phyloP scores from a whole-genome alignment of 2,329 filamentous ascomycete genomes.

The Monilinia aucupariae region DNA sequence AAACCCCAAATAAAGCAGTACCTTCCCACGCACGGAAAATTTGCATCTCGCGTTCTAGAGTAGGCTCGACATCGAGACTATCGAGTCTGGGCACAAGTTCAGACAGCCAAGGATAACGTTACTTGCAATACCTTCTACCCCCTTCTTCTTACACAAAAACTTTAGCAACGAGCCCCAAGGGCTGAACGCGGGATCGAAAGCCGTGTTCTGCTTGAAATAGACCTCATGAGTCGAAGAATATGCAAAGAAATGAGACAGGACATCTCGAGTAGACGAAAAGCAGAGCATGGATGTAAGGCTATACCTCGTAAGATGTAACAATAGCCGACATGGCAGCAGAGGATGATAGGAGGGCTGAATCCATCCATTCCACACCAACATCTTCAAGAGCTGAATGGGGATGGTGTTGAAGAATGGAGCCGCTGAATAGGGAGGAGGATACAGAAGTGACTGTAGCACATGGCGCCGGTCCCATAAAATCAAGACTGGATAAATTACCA shows the following conservation, averaged over 20 bases:
- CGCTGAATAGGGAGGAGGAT: not conserved
- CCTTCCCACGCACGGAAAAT: not conserved
- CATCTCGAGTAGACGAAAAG: not conserved
- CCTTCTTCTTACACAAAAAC: not conserved
- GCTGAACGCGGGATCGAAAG: constrained; percentile 3
- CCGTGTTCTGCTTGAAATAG: not conserved
- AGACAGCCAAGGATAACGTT: constrained; percentile 12
- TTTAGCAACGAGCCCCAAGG: not conserved
- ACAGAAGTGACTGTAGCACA: constrained; percentile 3
- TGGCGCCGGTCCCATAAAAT: not conserved
- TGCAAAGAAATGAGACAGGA: constrained; percentile 10
- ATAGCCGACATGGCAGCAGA: not conserved
- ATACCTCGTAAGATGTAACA: not conserved
- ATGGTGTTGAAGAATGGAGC: not conserved
- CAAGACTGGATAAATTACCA: not conserved
- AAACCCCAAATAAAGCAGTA: constrained; percentile 6
- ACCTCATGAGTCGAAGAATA: not conserved
- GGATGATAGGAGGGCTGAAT: not conserved
- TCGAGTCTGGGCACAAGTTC: not conserved
- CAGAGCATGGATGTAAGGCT: not conserved
- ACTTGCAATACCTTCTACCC: constrained; percentile 5
- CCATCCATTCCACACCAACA: not conserved
- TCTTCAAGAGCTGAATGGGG: not conserved
- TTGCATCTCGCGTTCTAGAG: not conserved
- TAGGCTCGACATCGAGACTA: constrained; percentile 6